Evolutionary conservation across 129 eudicot species (phyloP).

Genomic region (Centella asiatica): DNA sequence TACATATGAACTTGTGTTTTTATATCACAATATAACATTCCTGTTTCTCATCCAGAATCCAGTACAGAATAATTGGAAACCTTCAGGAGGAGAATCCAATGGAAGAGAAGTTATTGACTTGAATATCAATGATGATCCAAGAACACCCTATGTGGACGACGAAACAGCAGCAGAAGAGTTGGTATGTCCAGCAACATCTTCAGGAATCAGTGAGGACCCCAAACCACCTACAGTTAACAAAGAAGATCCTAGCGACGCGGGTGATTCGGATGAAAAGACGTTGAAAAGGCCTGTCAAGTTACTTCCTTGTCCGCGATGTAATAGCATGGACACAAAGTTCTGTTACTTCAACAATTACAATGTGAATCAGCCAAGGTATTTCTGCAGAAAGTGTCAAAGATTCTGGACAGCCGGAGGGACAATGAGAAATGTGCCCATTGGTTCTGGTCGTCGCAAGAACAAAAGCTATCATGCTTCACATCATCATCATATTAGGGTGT

Average conservation of each 20-base stretch:
- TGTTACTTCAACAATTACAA: slow-evolving; percentile 82
- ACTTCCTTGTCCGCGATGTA: slow-evolving; percentile 69
- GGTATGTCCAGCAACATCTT: slow-evolving; percentile 17
- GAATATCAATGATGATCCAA: slow-evolving; percentile 27
- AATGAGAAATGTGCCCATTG: slow-evolving; percentile 72
- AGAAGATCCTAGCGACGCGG: slow-evolving; percentile 20
- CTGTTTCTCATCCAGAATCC: background rate
- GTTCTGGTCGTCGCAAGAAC: slow-evolving; percentile 78
- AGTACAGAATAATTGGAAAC: slow-evolving; percentile 20
- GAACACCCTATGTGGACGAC: slow-evolving; percentile 27
- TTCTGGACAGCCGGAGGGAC: slow-evolving; percentile 88
- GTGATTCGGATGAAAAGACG: slow-evolving; percentile 32
- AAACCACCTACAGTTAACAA: slow-evolving; percentile 27
- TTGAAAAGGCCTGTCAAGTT: slow-evolving; percentile 49
- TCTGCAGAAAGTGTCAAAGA: slow-evolving; percentile 71
- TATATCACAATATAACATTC: background rate
- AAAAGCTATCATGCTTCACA: slow-evolving; percentile 37
- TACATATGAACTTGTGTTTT: slow-evolving; percentile 3
- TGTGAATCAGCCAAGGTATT: slow-evolving; percentile 70
- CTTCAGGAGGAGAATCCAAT: slow-evolving; percentile 15
- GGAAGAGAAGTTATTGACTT: slow-evolving; percentile 14
- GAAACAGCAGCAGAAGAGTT: slow-evolving; percentile 18
- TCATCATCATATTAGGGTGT: slow-evolving; percentile 27
- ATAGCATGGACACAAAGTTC: slow-evolving; percentile 78
- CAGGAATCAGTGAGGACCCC: slow-evolving; percentile 32